Evolutionary conservation across 148 eudicot species (phyloP), one percentile per base, ranked within the genome.

Genomic region (Linanthus parryae): DNA sequence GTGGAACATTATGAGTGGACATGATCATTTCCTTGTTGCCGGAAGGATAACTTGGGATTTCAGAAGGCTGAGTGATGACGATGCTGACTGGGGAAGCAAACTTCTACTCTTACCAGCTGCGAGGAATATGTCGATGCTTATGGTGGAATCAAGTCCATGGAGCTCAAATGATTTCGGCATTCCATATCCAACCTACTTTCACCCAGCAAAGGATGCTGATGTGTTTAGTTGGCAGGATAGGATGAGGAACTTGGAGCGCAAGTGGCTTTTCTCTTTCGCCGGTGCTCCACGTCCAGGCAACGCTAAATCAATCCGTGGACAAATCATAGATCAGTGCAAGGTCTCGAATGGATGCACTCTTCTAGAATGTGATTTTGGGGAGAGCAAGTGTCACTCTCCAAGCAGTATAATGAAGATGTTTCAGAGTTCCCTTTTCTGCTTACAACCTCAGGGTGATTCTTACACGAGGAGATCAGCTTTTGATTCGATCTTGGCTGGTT

Each of bases 1-100:
- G 69, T 92, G 98, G 98, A 73, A 67, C 34, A 66, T 92, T 24
- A 92, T 87, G 98, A 81, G 84, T 14, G 98, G 98, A 14, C 79
- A 73, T 58, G 98, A 87, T 64, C 98, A 92, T 76, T 92, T 92
- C 63, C 90, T 92, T 40, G 98, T 87, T 37, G 94, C 85, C 0
- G 98, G 98, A 7, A 66, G 98, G 65, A 87, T 92, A 27, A 92
- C 98, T 11, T 92, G 98, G 98, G 98, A 92, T 62, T 81, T 92
- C 17, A 64, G 98, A 36, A 73, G 98, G 58, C 54, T 79, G 16
- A 58, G 73, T 0, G 98, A 92, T 8, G 64, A 64, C 20, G 83
- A 87, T 20, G 55, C 76, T 1, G 87, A 87, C 40, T 92, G 98
- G 98, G 98, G 98, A 18, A 92, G 76, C 65, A 92, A 87, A 74